Base-by-base conservation (phyloP, 2,329 filamentous ascomycete genomes). In the Graphilbum fragrans region DNA sequence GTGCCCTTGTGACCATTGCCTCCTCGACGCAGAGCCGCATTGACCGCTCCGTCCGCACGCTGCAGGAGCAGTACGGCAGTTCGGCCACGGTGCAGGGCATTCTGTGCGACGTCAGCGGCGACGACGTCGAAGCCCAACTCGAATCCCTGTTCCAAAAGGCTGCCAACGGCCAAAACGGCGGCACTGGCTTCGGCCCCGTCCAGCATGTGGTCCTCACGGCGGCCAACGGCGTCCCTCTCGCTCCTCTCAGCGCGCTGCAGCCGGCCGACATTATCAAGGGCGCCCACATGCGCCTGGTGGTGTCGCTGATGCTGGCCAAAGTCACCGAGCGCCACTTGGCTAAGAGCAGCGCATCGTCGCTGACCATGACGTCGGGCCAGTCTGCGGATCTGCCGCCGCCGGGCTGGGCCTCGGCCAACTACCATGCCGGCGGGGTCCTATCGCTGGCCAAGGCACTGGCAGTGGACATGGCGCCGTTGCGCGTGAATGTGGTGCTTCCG, bases 401-500 rank as follows among this genome's bases (percentile, higher is more conserved):
- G 1, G 61, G 68, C 19, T 78, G 70, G 70, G 58, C 59, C 4
- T 58, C 75, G 18, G 48, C 74, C 1, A 62, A 63, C 0, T 58
- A 59, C 2, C 70, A 66, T 40, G 66, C 64, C 0, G 65, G 69
- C 0, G 76, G 67, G 1, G 47, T 74, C 7, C 62, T 74, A 38
- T 65, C 68, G 3, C 63, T 81, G 53, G 62, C 65, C 2, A 62
- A 71, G 2, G 67, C 64, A 3, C 57, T 84, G 27, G 79, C 79
- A 2, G 50, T 82, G 25, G 78, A 83, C 50, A 52, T 85, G 42
- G 68, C 66, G 47, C 80, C 80, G 0, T 57, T 82, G 9, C 60
- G 80, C 2, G 77, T 82, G 21, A 84, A 84, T 52, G 52, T 69
- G 1, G 72, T 83, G 2, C 62, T 58, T 41, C 75, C 77, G 0